Percentiles rank a stretch among this genome's conserved stretches.
These are phyloP conservation scores for Scheffersomyces cryptocercus DNA, from an alignment of 1,139 yeast genomes.

Conservation along the genomic window DNA sequence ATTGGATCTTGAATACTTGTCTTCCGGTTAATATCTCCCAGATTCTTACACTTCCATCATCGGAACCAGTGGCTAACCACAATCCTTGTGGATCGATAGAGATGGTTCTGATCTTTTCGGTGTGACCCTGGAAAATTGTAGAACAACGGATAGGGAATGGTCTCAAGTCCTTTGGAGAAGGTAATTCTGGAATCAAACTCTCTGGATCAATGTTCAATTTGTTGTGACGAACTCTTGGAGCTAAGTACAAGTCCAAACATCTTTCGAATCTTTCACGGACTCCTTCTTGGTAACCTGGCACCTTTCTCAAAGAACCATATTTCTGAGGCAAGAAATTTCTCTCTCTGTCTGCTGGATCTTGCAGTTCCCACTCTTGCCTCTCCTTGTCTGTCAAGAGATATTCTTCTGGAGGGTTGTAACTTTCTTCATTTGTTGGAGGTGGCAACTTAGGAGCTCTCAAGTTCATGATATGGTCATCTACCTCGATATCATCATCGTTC, in stretches of 20 bases:
- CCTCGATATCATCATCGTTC: conserved; percentile 66
- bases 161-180: conserved; percentile 93
- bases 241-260: conserved; percentile 87
- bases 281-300: conserved; percentile 87
- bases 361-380: conserved; percentile 65
- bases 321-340: conserved; percentile 81
- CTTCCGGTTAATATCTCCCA: conserved; percentile 98
- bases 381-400: conserved; percentile 83
- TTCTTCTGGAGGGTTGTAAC: conserved; percentile 97
- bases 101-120: conserved; percentile 76
- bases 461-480: conserved; percentile 76
- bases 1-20: conserved; percentile 70
- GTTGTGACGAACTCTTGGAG: conserved; percentile 93
- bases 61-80: conserved; percentile 97
- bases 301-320: conserved; percentile 79
- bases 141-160: conserved; percentile 98
- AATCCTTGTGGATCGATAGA: conserved; percentile 87
- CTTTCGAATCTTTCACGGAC: conserved; percentile 93
- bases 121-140: conserved; percentile 80
- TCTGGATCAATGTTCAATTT: conserved; percentile 95
- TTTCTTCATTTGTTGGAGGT: conserved; percentile 96
- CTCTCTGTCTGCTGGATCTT: conserved; percentile 78
- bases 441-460: conserved; percentile 92
- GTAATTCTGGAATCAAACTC: conserved; percentile 91
- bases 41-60: conserved; percentile 91